Evolutionary conservation across 257 asterid species (phyloP), one percentile per base, ranked within the genome.

Genomic region (Ajuga chamaepitys): DNA sequence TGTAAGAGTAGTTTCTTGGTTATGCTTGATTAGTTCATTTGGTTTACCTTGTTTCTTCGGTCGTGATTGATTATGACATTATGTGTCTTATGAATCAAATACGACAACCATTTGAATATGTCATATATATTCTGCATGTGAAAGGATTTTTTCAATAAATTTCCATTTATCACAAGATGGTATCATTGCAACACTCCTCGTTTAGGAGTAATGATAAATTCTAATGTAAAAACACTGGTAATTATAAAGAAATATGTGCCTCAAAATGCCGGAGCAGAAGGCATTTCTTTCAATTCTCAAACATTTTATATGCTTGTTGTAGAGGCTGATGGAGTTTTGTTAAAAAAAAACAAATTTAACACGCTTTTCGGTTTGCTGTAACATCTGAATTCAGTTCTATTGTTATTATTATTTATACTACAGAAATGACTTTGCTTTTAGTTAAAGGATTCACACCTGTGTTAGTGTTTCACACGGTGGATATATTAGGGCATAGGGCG

Each of bases 281-380:
- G 18, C 25, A 3, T 12, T 14, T 55, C 24, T 9, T 71, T 22
- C 16, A 6, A 18, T 51, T 38, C 9, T 14, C 25, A 18, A 12
- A 46, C 58, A 32, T 42, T 48, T 17, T 28, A 17, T 44, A 24
- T 34, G 12, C 9, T 37, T 12, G 34, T 11, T 35, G 2, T 63
- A 28, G 58, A 72, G 58, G 46, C 25, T 60, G 53, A 35, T 35
- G 26, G 48, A 52, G 40, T 45, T 25, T 58, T 64, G 48, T 70
- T 25, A 11, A 41, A 51, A 34, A 24, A 20, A 40, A 46, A 35
- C 8, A n/a, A n/a, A n/a, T n/a, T n/a, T n/a, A 35, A 9, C 44
- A 1, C 55, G 11, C 34, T 52, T 21, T 51, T 63, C 32, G 9
- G 9, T n/a, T 32, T 26, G 14, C n/a, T 26, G 46, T 24, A 42